These are phyloP conservation scores for Fusarium liriodendri DNA, from an alignment of 2,329 filamentous ascomycete genomes.

Conservation along the genomic window DNA sequence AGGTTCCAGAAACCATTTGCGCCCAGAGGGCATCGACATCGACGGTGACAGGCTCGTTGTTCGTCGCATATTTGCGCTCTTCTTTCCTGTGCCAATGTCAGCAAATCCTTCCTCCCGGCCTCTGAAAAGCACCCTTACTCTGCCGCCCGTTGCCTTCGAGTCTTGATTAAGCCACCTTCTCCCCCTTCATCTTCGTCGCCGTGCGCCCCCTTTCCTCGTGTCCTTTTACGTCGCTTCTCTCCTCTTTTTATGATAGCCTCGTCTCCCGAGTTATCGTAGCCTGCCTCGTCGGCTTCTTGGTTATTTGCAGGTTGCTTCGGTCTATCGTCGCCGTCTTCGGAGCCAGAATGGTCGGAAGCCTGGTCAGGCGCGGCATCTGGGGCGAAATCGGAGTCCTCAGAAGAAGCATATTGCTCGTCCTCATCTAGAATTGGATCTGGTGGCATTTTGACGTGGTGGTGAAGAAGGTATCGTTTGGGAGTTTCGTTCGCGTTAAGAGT, in stretches of 20 bases:
- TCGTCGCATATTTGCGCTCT: conserved; percentile 64
- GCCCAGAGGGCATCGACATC: conserved; percentile 79
- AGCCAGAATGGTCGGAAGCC: conserved; percentile 63
- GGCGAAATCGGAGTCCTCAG: conserved; percentile 80
- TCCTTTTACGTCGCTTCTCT: conserved; percentile 63
- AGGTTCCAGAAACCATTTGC: conserved; percentile 66
- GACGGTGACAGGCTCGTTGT: conserved; percentile 71
- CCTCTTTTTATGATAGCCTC: conserved; percentile 75
- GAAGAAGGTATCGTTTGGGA: not conserved
- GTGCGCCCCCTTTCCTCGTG: conserved; percentile 50
- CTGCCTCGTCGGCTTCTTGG: conserved; percentile 55
- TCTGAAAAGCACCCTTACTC: conserved; percentile 60
- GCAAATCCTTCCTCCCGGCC: not conserved
- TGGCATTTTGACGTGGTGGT: conserved; percentile 52
- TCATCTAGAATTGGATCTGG: conserved; percentile 56
- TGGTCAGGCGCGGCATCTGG: conserved; percentile 65
- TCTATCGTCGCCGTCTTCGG: conserved; percentile 52
- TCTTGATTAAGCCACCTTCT: conserved; percentile 76
- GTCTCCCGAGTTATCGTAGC: conserved; percentile 77
- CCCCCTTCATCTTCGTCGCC: conserved; percentile 66
- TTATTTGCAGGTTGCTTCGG: conserved; percentile 40
- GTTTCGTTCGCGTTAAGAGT: conserved; percentile 5
- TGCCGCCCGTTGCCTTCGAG: conserved; percentile 74
- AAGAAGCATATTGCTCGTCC: conserved; percentile 73
- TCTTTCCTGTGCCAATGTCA: conserved; percentile 58